Conservation (phyloP, 2,329 filamentous ascomycete genomes). For the Penicillium sclerotiorum region DNA sequence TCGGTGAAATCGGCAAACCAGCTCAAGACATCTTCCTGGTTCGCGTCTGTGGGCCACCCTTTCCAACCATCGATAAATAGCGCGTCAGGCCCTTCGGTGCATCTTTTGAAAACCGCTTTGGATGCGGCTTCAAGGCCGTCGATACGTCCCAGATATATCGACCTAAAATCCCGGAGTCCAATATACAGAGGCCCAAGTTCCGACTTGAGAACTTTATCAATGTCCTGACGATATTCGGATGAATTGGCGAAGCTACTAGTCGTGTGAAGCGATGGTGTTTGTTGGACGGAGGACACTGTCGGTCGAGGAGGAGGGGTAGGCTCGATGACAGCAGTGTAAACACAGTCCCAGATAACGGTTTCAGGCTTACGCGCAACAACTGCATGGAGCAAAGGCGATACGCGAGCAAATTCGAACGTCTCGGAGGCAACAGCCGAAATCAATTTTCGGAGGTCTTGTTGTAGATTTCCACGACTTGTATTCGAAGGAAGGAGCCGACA, state of each 20-base stretch:
- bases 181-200: slow-evolving; percentile 30
- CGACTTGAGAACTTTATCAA: slow-evolving; percentile 26
- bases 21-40: slow-evolving; percentile 29
- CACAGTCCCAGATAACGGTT: slow-evolving; percentile 21
- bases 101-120: slow-evolving; percentile 28
- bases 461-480: no score
- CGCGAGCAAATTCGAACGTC: background rate
- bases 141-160: slow-evolving; percentile 26
- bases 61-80: slow-evolving; percentile 31
- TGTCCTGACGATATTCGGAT: slow-evolving; percentile 22
- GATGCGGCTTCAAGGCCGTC: slow-evolving; percentile 22
- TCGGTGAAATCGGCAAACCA: slow-evolving; percentile 26
- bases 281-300: slow-evolving; percentile 17
- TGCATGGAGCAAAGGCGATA: background rate
- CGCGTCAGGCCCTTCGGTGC: slow-evolving; percentile 24
- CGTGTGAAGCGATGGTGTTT: slow-evolving; percentile 30
- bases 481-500: background rate
- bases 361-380: background rate
- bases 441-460: no score
- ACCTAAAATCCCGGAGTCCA: slow-evolving; percentile 27
- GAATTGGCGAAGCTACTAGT: slow-evolving; percentile 33
- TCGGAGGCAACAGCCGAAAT: background rate
- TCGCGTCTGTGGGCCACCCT: slow-evolving; percentile 30
- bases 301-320: slow-evolving; percentile 23
- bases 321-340: slow-evolving; percentile 20